A percentile compares a stretch with the other conserved stretches of the same genome.
Conservation (phyloP, 371 early-diverging fungal genomes). For the Mortierella sp. region DNA sequence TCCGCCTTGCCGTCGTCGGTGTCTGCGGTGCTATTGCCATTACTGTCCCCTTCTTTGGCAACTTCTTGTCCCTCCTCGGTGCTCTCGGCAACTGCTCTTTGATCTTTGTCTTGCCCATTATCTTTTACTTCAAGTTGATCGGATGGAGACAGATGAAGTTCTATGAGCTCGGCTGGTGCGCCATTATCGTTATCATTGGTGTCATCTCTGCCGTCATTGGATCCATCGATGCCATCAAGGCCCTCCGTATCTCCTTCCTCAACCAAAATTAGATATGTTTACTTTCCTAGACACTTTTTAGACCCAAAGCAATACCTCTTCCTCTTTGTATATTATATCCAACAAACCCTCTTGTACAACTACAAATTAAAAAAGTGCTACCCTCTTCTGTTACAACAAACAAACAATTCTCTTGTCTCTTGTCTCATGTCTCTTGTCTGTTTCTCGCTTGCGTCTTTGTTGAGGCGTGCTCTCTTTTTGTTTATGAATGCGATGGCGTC, state of each 20-base stretch:
- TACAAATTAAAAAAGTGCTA: conserved; percentile 9
- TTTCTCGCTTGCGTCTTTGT: too few relatives aligned
- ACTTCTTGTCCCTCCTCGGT: conserved; percentile 83
- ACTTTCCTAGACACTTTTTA: neutral
- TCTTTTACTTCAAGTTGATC: conserved; percentile 81
- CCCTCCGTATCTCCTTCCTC: neutral
- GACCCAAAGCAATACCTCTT: neutral
- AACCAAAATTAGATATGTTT: neutral
- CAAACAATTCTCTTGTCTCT: neutral
- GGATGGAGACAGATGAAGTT: conserved; percentile 70
- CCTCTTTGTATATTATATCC: neutral
- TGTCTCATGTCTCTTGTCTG: neutral
- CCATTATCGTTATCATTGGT: conserved; percentile 73
- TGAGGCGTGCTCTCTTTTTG: neutral
- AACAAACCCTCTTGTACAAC: neutral
- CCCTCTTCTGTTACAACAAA: neutral
- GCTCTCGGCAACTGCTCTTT: conserved; percentile 80
- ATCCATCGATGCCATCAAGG: conserved; percentile 75
- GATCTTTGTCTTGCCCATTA: conserved; percentile 84
- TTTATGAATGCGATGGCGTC: neutral
- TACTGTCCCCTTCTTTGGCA: conserved; percentile 81
- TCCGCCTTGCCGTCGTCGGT: conserved; percentile 66
- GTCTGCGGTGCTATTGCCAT: conserved; percentile 72
- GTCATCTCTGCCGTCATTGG: conserved; percentile 82
- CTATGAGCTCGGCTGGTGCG: conserved; percentile 74